Evolutionary conservation across 192 early-diverging fungal species (phyloP).

Genomic region (Jimgerdemannia lactiflua): DNA sequence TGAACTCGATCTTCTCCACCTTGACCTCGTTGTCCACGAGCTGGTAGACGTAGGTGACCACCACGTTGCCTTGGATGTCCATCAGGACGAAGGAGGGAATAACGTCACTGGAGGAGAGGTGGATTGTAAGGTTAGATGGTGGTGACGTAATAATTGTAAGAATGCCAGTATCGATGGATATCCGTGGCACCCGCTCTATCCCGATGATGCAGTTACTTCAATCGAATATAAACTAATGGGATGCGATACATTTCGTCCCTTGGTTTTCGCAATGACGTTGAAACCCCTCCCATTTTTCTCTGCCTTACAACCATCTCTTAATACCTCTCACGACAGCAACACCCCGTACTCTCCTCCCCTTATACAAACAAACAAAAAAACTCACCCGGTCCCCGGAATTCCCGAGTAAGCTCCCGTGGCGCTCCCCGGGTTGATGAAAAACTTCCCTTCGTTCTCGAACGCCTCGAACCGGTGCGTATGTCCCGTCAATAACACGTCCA

Average conservation of each 20-base stretch:
- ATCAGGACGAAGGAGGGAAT: constrained; percentile 95
- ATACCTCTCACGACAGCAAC: too few relatives aligned
- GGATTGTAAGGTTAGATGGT: too few relatives aligned
- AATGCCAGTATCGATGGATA: too few relatives aligned
- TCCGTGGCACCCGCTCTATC: too few relatives aligned
- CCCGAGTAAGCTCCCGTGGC: constrained; percentile 81
- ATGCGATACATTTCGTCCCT: too few relatives aligned
- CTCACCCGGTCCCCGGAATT: constrained; percentile 17
- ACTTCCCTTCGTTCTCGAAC: constrained; percentile 87
- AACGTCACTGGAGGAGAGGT: constrained; percentile 34
- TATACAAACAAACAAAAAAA: neutral
- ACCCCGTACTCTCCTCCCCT: too few relatives aligned
- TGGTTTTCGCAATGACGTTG: too few relatives aligned
- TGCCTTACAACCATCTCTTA: too few relatives aligned
- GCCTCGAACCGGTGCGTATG: constrained; percentile 91
- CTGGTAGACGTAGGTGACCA: constrained; percentile 93
- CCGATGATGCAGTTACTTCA: too few relatives aligned
- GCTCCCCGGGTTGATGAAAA: constrained; percentile 93
- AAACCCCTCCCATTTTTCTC: too few relatives aligned
- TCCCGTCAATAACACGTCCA: constrained; percentile 88
- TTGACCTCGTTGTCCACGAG: constrained; percentile 88
- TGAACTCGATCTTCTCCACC: constrained; percentile 91
- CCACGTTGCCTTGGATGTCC: constrained; percentile 76
- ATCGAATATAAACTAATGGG: too few relatives aligned
- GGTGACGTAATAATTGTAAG: too few relatives aligned